These are phyloP conservation scores for Collariella sp. DNA, from an alignment of 495 filamentous ascomycete species.

Conservation along the genomic window DNA sequence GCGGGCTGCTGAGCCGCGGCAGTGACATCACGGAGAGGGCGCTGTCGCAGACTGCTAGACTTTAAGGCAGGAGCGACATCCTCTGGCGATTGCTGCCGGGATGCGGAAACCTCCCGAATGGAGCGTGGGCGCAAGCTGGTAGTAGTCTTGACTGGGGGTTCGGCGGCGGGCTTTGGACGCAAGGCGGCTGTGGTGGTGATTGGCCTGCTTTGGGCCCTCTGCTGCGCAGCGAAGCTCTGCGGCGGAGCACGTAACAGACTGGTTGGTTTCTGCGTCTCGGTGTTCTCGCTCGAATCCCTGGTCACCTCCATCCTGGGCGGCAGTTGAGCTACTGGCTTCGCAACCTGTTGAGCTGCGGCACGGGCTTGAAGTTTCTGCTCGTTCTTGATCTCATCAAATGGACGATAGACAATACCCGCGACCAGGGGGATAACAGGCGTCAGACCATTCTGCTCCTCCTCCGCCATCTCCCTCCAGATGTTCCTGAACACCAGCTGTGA, in stretches of 20 bases:
- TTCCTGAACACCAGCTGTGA: slow-evolving; percentile 42
- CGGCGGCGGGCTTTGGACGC: slow-evolving; percentile 17
- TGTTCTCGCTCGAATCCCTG: slow-evolving; percentile 21
- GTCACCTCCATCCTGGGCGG: slow-evolving; percentile 15
- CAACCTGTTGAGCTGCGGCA: slow-evolving; percentile 11
- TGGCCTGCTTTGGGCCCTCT: slow-evolving; percentile 40
- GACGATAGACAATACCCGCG: slow-evolving; percentile 58
- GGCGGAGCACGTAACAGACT: slow-evolving; percentile 38
- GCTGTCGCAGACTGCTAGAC: not conserved
- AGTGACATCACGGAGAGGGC: not conserved
- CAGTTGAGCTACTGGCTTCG: slow-evolving; percentile 12
- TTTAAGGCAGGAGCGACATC: slow-evolving; percentile 2
- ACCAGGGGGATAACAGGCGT: slow-evolving; percentile 62
- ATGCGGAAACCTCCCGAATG: slow-evolving; percentile 11
- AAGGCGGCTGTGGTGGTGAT: slow-evolving; percentile 14
- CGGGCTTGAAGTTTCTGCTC: slow-evolving; percentile 28
- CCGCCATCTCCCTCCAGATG: slow-evolving; percentile 58
- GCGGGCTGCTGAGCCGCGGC: not conserved
- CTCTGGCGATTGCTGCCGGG: slow-evolving; percentile 4
- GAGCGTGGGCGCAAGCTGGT: slow-evolving; percentile 23
- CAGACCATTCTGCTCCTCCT: slow-evolving; percentile 61
- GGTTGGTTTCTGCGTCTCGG: slow-evolving; percentile 6
- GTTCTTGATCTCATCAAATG: slow-evolving; percentile 38
- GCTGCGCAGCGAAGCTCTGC: slow-evolving; percentile 53
- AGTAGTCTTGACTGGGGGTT: slow-evolving; percentile 13